Evolutionary conservation across 768 basidiomycete species (phyloP).

Genomic region (Xerocomellus intermedius): DNA sequence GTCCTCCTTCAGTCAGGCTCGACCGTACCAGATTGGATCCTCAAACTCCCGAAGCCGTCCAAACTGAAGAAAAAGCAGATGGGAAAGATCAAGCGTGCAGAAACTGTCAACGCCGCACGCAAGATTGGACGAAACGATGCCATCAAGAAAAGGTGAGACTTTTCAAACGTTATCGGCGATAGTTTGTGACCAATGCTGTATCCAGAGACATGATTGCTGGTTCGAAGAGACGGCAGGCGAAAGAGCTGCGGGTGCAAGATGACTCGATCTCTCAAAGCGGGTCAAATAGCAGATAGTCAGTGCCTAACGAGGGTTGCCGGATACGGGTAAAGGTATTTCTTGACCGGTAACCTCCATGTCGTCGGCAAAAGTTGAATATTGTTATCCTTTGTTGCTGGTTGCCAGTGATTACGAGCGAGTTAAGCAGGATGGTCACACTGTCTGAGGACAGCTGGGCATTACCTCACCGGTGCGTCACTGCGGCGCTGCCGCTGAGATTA

Average conservation of each 20-base stretch:
- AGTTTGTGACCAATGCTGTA: not conserved
- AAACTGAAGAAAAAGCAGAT: conserved; percentile 84
- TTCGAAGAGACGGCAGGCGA: conserved; percentile 64
- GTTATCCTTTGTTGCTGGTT: conserved; percentile 10
- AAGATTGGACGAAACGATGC: conserved; percentile 68
- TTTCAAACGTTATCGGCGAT: not conserved
- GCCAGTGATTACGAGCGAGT: not conserved
- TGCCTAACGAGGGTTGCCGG: not conserved
- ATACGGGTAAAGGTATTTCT: not conserved
- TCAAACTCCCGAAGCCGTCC: conserved; percentile 90
- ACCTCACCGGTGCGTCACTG: conserved; percentile 8
- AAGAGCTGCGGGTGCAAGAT: conserved; percentile 13
- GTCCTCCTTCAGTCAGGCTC: conserved; percentile 93
- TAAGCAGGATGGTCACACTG: not conserved
- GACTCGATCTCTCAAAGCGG: not conserved
- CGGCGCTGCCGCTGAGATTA: not conserved
- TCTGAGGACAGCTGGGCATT: not conserved
- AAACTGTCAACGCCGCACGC: conserved; percentile 68
- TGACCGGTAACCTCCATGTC: conserved; percentile 2
- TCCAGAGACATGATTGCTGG: conserved; percentile 75
- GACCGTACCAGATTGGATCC: conserved; percentile 89
- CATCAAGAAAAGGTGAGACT: conserved; percentile 64
- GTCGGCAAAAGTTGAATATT: conserved; percentile 8
- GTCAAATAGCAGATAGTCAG: not conserved
- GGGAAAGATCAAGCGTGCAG: conserved; percentile 80